Base-by-base conservation (phyloP, 164 flowering plant genomes). In the Chimonanthus praecox region DNA sequence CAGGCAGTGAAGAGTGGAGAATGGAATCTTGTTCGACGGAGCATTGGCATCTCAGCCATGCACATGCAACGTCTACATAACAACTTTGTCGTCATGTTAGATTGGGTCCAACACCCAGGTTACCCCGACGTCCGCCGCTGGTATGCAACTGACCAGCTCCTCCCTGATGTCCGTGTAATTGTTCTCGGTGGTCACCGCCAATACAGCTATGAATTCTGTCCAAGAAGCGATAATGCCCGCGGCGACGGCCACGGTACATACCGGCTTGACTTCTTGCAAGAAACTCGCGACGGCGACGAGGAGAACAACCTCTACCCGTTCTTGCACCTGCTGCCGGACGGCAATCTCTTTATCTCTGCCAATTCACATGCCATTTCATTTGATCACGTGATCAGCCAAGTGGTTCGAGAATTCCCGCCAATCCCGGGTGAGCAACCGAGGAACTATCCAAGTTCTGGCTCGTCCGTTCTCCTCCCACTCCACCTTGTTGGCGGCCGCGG, bases 11-110 rank as follows among this genome's bases (percentile, higher is more conserved):
- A 21, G 33, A 21, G 33, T 33, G 95, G 95, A 46, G 51, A 49
- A 48, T 92, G 97, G 97, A 63, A 80, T 3, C 83, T 94, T 65
- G 76, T 94, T 2, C 89, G 82, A 13, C 46, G 71, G 7, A 83
- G 72, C 84, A 84, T 88, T 16, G 98, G 98, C 61, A 77, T 92
- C 7, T 72, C 87, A 0, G 89, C 96, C 75, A 92, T 94, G 99
- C 99, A 94, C 91, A 92, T 91, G 97, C 97, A 90, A 50, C 89
- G 91, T 58, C 88, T 94, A 50, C 43, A 83, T 81, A 89, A 85
- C 72, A 94, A 92, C 82, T 88, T 90, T 4, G 97, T 92, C 68
- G 67, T 90, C 70, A 89, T 94, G 54, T 91, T 82, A 76, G 99
- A 92, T 51, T 94, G 99, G 99, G 54, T 68, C 3, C 98, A 94